phyloP scores from a whole-genome alignment of 2,329 filamentous ascomycete species.

The Blastomyces silverae region DNA sequence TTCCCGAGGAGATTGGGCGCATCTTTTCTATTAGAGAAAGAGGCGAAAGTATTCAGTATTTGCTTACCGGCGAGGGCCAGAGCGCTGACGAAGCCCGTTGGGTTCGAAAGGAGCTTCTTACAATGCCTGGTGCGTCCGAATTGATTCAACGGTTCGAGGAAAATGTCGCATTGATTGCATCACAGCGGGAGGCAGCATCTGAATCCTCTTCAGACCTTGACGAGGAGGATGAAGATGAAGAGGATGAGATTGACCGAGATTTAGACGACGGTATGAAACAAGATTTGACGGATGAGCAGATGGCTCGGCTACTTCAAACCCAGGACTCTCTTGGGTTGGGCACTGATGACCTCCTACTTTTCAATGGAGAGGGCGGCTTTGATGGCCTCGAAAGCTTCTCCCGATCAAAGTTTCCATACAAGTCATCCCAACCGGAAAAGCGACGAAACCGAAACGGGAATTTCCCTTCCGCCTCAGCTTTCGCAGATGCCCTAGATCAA shows the following conservation, averaged over 20 bases:
- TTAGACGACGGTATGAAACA: constrained; percentile 26
- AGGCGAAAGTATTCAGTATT: constrained; percentile 44
- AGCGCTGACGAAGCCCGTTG: constrained; percentile 46
- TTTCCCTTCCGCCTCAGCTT: constrained; percentile 51
- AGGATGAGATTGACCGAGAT: constrained; percentile 31
- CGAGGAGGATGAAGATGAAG: constrained; percentile 31
- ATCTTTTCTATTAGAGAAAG: constrained; percentile 44
- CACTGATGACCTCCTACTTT: constrained; percentile 53
- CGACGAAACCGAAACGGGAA: constrained; percentile 27
- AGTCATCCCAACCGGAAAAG: constrained; percentile 10
- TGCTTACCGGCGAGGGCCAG: constrained; percentile 45
- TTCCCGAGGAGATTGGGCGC: constrained; percentile 37
- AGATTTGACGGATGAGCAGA: constrained; percentile 52
- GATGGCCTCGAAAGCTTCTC: not conserved
- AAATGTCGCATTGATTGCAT: constrained; percentile 23
- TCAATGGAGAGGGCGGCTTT: constrained; percentile 33
- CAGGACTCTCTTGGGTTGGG: constrained; percentile 58
- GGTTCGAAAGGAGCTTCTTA: constrained; percentile 37
- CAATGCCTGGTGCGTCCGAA: constrained; percentile 25
- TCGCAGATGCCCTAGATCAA: constrained; percentile 54
- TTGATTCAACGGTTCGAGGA: constrained; percentile 33
- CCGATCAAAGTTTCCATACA: not conserved
- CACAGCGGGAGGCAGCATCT: not conserved
- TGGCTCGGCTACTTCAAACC: constrained; percentile 56
- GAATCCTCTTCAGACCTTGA: constrained; percentile 19